Percentiles rank a stretch among this genome's conserved stretches.
Evolutionary conservation across 2,329 filamentous ascomycete genomes (phyloP).

Genomic region (Huntiella bhutanensis): DNA sequence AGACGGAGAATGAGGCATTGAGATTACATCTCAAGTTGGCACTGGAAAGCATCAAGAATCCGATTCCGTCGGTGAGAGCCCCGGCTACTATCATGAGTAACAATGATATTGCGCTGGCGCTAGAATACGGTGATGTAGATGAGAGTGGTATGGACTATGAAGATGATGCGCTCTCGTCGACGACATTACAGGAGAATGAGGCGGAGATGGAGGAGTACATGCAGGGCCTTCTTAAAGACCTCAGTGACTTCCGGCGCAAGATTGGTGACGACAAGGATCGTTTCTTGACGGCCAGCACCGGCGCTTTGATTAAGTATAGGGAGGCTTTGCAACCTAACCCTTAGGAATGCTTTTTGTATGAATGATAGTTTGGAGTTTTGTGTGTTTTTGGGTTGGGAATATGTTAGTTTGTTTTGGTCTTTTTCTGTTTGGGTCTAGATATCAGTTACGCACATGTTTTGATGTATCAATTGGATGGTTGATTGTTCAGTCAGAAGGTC

Average conservation of each 20-base stretch:
- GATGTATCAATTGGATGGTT: too few species aligned
- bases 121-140: conserved; percentile 21
- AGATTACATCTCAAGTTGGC: conserved; percentile 76
- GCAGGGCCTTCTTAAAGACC: conserved; percentile 62
- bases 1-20: conserved; percentile 78
- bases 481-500: neutral
- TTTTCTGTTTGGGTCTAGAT: neutral
- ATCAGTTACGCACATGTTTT: neutral
- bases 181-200: conserved; percentile 23
- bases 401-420: neutral
- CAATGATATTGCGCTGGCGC: conserved; percentile 16
- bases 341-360: too few species aligned
- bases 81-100: conserved; percentile 14
- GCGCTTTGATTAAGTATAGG: neutral
- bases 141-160: conserved; percentile 36
- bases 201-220: conserved; percentile 67
- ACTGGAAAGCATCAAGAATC: conserved; percentile 72
- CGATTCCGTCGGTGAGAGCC: conserved; percentile 47
- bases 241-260: conserved; percentile 67
- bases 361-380: neutral
- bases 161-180: conserved; percentile 26
- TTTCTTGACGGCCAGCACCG: conserved; percentile 29
- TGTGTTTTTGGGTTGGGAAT: neutral
- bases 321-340: neutral
- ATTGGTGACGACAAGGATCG: conserved; percentile 62